Base-by-base conservation (phyloP, 495 filamentous ascomycete species). In the Tuber magnatum region DNA sequence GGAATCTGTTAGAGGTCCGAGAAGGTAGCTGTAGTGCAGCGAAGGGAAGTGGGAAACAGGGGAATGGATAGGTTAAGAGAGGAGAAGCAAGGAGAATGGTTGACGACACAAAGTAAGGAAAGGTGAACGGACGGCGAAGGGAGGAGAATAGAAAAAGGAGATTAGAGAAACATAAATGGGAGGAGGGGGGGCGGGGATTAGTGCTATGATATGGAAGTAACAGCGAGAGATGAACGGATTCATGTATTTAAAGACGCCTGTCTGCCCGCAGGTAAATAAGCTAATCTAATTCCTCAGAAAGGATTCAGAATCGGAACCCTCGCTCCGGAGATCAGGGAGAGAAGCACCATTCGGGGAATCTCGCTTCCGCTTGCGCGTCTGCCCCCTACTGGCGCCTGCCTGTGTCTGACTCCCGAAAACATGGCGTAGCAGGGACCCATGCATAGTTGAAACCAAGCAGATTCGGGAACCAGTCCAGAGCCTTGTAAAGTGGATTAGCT, bases 331-430 rank as follows among this genome's bases (percentile, higher is more conserved):
- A 22, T 48, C 3, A 48, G 44, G 20, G 44, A 48, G 18, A 48
- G 44, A 48, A 0, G 18, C 44, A 22, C 18, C 44, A 48, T 48
- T 48, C 44, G 22, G 0, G 6, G 20, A 22, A 22, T 22, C 20
- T 0, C 20, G 44, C 18, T 22, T 48, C 18, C 44, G 44, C 44
- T 48, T 48, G 44, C 44, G 44, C 20, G 2, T 22, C 84, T 38
- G 75, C 69, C 7, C 43, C 22, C 6, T n/a, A 24, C 20, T 22
- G 20, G 22, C 22, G 9, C 46, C 46, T n/a, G 46, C 22, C 46
- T n/a, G 22, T 24, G 20, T n/a, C 46, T 51, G 46, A n/a, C 22
- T n/a, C 46, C 46, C 22, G 22, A 51, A 51, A 9, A 51, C 46
- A 51, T 51, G 6, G 7, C 46, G 46, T 22, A 51, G 22, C 7